Evolutionary conservation across 1,139 yeast species (phyloP).

Genomic region (Arxiozyma slooffiae): DNA sequence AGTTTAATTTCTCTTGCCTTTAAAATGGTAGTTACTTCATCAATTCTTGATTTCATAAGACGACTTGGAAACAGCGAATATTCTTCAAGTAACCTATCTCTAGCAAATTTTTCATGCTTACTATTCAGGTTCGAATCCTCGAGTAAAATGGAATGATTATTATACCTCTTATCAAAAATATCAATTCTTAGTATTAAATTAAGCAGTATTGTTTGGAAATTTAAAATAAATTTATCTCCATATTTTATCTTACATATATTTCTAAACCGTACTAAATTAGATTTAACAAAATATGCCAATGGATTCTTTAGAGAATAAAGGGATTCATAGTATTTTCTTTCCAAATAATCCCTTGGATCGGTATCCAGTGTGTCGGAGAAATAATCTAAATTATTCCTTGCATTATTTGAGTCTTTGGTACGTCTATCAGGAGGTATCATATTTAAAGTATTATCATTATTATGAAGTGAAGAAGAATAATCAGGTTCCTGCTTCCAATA

Average conservation of each 20-base stretch:
- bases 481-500: slow-evolving; percentile 15
- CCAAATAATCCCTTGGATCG: background rate
- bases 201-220: slow-evolving; percentile 12
- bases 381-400: background rate
- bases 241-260: slow-evolving; percentile 17
- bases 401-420: background rate
- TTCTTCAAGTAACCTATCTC: slow-evolving; percentile 10
- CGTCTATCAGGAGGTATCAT: slow-evolving; percentile 7
- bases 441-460: slow-evolving; percentile 4
- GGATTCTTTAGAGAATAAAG: slow-evolving; percentile 22
- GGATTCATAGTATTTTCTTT: slow-evolving; percentile 22
- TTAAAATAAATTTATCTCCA: slow-evolving; percentile 4
- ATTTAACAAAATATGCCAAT: slow-evolving; percentile 28
- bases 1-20: slow-evolving; percentile 61
- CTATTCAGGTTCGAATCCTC: background rate
- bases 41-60: background rate
- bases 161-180: slow-evolving; percentile 22
- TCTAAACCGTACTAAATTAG: slow-evolving; percentile 22
- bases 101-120: slow-evolving; percentile 4
- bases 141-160: slow-evolving; percentile 5
- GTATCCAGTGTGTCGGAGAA: background rate
- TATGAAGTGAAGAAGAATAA: background rate
- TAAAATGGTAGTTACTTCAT: slow-evolving; percentile 25
- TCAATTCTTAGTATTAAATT: slow-evolving; percentile 11
- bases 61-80: slow-evolving; percentile 3